phyloP scores from a whole-genome alignment of 352 stramenopile species.

The Globisporangium abappressorium region DNA sequence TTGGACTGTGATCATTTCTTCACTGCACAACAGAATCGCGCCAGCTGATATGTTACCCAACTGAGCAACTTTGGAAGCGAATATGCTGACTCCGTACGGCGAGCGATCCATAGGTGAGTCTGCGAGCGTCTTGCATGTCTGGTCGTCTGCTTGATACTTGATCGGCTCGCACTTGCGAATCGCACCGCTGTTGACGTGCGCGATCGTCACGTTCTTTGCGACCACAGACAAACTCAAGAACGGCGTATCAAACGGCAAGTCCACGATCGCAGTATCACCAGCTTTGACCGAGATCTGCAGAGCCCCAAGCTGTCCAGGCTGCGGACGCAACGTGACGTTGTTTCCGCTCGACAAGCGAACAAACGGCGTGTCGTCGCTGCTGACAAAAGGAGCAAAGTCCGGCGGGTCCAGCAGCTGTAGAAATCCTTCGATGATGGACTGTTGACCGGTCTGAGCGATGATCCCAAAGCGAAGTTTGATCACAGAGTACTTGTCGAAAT shows the following conservation, averaged over 20 bases:
- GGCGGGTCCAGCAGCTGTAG: conserved; percentile 30
- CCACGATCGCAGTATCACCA: conserved; percentile 26
- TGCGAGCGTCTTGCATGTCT: conserved; percentile 34
- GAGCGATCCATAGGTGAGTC: conserved; percentile 10
- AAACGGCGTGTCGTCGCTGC: conserved; percentile 5
- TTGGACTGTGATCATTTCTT: conserved; percentile 31
- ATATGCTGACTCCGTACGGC: conserved; percentile 45
- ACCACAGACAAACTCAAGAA: conserved; percentile 44
- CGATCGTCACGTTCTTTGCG: conserved; percentile 44
- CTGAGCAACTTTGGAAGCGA: conserved; percentile 32
- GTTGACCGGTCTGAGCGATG: conserved; percentile 26
- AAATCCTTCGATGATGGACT: conserved; percentile 41
- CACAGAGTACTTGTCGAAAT: conserved; percentile 68
- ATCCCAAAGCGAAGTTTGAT: conserved; percentile 52
- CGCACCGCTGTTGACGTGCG: conserved; percentile 43
- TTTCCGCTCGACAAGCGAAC: conserved; percentile 32
- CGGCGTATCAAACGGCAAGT: conserved; percentile 60
- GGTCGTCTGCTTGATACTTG: conserved; percentile 34
- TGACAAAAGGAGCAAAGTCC: background rate
- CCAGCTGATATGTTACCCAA: conserved; percentile 52
- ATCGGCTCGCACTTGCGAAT: conserved; percentile 42
- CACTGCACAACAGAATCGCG: conserved; percentile 59
- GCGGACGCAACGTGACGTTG: conserved; percentile 42
- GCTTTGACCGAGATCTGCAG: conserved; percentile 33
- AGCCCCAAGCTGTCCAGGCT: conserved; percentile 48